phyloP scores from a whole-genome alignment of 2,329 filamentous ascomycete species.

The Diaporthe citriasiana region DNA sequence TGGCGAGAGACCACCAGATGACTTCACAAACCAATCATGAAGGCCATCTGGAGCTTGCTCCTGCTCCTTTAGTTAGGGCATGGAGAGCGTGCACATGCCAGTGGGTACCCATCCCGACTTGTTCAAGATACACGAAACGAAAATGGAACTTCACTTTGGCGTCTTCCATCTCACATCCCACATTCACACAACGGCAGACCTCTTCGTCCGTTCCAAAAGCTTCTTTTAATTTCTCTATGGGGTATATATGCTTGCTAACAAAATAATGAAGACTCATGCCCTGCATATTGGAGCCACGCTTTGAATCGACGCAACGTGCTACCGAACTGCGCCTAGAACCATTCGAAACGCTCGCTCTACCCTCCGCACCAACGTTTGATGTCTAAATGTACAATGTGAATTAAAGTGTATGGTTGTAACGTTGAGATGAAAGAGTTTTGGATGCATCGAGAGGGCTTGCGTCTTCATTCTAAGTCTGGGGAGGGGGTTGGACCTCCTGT shows the following conservation, averaged over 20 bases:
- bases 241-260: slow-evolving; percentile 22
- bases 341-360: neutral
- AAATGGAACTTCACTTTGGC: neutral
- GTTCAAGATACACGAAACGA: neutral
- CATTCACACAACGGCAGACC: neutral
- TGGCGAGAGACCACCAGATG: neutral
- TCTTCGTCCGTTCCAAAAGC: neutral
- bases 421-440: neutral
- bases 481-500: neutral
- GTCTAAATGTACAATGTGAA: neutral
- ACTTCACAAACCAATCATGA: neutral
- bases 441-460: neutral
- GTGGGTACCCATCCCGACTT: neutral
- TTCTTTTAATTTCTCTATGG: slow-evolving; percentile 4
- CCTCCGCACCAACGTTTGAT: neutral
- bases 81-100: neutral
- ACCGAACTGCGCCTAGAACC: neutral
- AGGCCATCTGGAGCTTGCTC: neutral
- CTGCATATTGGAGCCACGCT: slow-evolving; percentile 13
- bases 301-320: neutral
- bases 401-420: neutral
- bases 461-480: neutral
- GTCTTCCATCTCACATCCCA: neutral
- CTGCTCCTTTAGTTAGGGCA: neutral
- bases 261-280: neutral